Evolutionary conservation across 371 early-diverging fungal species (phyloP), one percentile per base, ranked within the genome.

Genomic region (Zopfochytrium polystomum): DNA sequence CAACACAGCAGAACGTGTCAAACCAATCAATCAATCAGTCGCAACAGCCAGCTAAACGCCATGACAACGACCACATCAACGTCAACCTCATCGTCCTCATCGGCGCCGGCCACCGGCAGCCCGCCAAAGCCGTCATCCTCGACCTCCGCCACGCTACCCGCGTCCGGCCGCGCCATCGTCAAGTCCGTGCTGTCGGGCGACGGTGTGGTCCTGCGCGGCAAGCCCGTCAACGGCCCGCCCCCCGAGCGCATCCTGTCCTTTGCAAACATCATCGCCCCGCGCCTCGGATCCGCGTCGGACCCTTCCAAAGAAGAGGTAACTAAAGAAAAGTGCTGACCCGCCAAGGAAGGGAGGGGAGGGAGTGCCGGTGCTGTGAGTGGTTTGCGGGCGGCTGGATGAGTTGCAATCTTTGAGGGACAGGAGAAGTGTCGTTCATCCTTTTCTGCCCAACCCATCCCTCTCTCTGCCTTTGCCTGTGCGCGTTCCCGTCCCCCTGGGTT

Each of bases 161-260:
- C 52, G 25, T 45, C 58, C 26, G 77, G 77, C 23, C 62, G 64
- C 26, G 72, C 73, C 13, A 33, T 65, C 22, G 71, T 77, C 63
- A 96, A 96, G 70, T 85, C 78, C 44, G 91, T 93, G 27, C 78
- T 96, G 51, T 92, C 93, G 5, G 95, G 93, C 43, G 95, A 95
- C 78, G 89, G 91, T 52, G 83, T 97, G 42, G 85, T 93, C 62
- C 80, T 97, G 33, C 80, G 91, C 50, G 91, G 91, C 20, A 87
- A 87, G 47, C 84, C 88, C 57, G 75, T 80, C 43, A 84, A 85
- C 57, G 89, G 87, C 4, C 91, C 94, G 34, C 94, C 96, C 20
- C 80, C 89, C 1, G 96, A 95, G 70, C 80, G 86, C 47, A 76
- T 87, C 26, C 72, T 96, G 33, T 89, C 87, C n/a, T 80, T 95